Conservation (phyloP, 257 asterid species). For the Solanum microdontum region DNA sequence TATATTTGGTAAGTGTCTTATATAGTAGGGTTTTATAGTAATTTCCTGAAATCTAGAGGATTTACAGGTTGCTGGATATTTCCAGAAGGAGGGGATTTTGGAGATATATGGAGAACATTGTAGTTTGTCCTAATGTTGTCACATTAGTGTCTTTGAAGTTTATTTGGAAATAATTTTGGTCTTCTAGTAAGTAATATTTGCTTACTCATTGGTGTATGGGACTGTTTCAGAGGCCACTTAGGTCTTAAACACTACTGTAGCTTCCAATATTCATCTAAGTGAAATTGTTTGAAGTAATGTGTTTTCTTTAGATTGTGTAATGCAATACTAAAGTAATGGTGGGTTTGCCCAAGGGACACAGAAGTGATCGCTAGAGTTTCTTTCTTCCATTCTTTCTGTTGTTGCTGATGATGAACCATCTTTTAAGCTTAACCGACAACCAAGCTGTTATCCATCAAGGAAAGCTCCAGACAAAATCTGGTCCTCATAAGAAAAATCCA, state of each 20-base stretch:
- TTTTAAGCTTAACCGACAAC: neutral
- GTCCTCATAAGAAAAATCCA: neutral
- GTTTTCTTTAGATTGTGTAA: neutral
- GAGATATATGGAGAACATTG: neutral
- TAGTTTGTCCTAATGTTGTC: neutral
- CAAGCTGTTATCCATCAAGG: neutral
- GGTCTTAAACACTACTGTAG: neutral
- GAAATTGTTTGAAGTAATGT: neutral
- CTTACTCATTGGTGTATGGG: neutral
- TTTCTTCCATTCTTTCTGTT: neutral
- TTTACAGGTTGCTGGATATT: neutral
- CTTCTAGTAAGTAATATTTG: neutral
- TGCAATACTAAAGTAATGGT: neutral
- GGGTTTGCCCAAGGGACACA: neutral
- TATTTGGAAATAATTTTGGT: neutral
- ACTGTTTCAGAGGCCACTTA: neutral
- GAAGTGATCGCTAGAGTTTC: neutral
- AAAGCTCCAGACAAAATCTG: neutral
- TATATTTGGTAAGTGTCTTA: neutral
- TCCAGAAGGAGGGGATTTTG: neutral
- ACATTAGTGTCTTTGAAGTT: neutral
- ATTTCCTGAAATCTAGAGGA: neutral
- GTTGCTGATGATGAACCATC: neutral
- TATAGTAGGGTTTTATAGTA: neutral
- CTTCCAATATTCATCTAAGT: neutral